Percentiles rank a stretch among this genome's conserved stretches.
Conservation (phyloP, 73 alveolate species). For the Tetrahymena elliotti region DNA sequence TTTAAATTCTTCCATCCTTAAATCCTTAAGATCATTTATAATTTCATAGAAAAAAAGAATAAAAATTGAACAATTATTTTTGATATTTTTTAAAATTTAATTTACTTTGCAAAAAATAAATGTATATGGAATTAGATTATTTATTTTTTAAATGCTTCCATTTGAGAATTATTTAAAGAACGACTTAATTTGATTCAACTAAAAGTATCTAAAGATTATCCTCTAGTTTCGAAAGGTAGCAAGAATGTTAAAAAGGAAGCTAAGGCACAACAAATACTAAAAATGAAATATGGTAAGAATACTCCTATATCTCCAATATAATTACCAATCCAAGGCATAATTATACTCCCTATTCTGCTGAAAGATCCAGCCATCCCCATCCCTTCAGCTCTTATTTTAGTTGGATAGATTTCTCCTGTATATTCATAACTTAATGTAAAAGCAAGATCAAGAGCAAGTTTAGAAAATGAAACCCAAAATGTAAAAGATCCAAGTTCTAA, state of each 20-base stretch:
- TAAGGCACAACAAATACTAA: not conserved
- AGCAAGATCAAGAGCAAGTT: constrained; percentile 12
- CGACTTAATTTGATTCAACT: not conserved
- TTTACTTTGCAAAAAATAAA: too few species aligned
- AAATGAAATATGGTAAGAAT: constrained; percentile 13
- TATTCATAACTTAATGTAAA: constrained; percentile 22
- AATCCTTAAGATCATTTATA: too few species aligned
- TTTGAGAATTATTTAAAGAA: too few species aligned
- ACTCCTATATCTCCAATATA: constrained; percentile 27
- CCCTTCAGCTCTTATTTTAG: constrained; percentile 39
- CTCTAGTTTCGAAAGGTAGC: constrained; percentile 30
- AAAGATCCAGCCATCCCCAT: constrained; percentile 32
- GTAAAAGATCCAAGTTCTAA: constrained; percentile 5
- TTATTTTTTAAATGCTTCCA: too few species aligned
- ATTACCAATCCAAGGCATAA: constrained; percentile 37
- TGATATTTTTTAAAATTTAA: too few species aligned
- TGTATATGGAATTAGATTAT: too few species aligned
- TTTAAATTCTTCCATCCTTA: too few species aligned
- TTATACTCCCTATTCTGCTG: constrained; percentile 40
- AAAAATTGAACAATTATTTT: too few species aligned
- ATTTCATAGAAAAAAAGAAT: too few species aligned
- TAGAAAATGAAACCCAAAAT: constrained; percentile 11
- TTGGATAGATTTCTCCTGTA: constrained; percentile 35
- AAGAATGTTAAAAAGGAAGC: constrained; percentile 12
- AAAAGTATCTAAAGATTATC: not conserved